Evolutionary conservation across 2,329 filamentous ascomycete species (phyloP).

Genomic region (Xylariales sp.): DNA sequence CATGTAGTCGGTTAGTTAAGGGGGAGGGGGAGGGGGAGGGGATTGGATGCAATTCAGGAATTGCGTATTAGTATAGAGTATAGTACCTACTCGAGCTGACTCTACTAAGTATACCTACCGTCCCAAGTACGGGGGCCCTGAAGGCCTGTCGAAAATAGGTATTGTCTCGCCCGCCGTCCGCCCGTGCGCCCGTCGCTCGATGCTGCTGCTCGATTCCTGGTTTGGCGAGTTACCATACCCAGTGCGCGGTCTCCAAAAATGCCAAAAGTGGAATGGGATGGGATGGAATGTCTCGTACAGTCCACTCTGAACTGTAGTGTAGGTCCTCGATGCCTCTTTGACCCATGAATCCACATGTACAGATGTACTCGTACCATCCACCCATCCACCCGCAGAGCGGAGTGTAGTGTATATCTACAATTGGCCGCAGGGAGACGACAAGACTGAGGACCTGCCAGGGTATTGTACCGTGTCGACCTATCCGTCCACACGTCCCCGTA

Average conservation of each 20-base stretch:
- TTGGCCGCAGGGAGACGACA: conserved; percentile 16
- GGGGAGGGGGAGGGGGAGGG: background rate
- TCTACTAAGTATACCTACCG: background rate
- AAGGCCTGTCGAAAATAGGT: conserved; percentile 7
- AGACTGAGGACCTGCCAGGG: conserved; percentile 22
- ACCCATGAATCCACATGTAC: conserved; percentile 22
- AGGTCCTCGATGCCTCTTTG: conserved; percentile 21
- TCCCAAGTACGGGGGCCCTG: background rate
- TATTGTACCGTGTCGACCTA: conserved; percentile 26
- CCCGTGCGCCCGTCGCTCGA: background rate
- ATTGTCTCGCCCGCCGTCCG: conserved; percentile 8
- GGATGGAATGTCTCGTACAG: conserved; percentile 21
- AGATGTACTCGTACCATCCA: conserved; percentile 25
- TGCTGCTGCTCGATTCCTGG: background rate
- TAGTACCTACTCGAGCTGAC: background rate
- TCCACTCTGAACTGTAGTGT: conserved; percentile 3
- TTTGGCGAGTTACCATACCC: conserved; percentile 28
- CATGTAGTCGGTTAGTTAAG: background rate
- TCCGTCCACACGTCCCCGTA: conserved; percentile 32
- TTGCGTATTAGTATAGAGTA: conserved; percentile 6
- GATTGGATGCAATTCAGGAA: conserved; percentile 16
- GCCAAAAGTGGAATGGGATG: conserved; percentile 13
- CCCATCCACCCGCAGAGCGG: conserved; percentile 13
- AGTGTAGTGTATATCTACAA: conserved; percentile 16
- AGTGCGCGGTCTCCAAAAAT: conserved; percentile 18